Evolutionary conservation across 495 filamentous ascomycete genomes (phyloP).

Genomic region (Viridothelium virens): DNA sequence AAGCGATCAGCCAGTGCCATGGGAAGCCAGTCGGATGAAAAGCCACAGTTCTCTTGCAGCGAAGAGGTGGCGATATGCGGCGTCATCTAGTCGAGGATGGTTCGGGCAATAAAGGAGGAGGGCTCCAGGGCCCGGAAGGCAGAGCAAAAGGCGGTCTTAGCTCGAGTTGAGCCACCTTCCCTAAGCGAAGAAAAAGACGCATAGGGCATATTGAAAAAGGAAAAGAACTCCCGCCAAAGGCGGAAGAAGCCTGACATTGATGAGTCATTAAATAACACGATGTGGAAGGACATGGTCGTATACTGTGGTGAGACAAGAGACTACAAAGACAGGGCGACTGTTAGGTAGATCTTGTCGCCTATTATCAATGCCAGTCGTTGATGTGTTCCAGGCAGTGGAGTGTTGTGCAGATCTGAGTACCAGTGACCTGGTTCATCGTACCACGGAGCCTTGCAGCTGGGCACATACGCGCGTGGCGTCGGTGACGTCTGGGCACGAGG

Average conservation of each 20-base stretch:
- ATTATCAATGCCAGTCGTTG: neutral
- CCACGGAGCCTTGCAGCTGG: neutral
- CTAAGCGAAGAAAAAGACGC: neutral
- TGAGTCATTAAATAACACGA: neutral
- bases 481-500: slow-evolving; percentile 4
- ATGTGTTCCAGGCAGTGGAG: neutral
- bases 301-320: neutral
- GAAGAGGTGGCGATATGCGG: neutral
- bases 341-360: neutral
- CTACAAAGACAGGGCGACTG: neutral
- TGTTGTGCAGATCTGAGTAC: slow-evolving; percentile 10
- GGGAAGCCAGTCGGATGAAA: slow-evolving; percentile 5
- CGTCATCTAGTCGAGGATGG: neutral
- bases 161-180: slow-evolving; percentile 1
- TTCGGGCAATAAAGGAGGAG: neutral
- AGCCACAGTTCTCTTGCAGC: neutral
- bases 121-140: neutral
- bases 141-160: neutral
- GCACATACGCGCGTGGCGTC: slow-evolving; percentile 2
- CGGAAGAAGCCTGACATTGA: neutral
- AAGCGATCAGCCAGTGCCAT: neutral
- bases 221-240: neutral
- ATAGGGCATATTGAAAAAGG: neutral
- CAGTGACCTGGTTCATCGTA: neutral
- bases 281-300: neutral